Conservation (phyloP, 2,329 filamentous ascomycete species). For the Aspergillus sojae region DNA sequence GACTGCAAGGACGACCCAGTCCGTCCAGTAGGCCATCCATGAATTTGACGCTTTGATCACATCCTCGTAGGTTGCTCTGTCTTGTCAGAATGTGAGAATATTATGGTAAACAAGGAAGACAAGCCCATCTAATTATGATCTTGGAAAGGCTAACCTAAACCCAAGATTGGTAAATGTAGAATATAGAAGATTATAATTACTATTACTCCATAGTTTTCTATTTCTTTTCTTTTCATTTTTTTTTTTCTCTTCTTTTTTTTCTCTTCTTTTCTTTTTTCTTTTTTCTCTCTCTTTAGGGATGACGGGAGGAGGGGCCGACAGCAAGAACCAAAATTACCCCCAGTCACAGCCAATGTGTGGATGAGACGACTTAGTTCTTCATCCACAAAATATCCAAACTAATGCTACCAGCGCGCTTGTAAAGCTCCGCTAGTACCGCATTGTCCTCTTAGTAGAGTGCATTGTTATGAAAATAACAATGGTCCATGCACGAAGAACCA, state of each 20-base stretch:
- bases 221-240: background rate
- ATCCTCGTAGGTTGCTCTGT: background rate
- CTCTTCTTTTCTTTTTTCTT: background rate
- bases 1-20: constrained; percentile 12
- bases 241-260: background rate
- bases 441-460: background rate
- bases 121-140: too few relatives aligned
- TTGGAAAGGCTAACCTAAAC: too few relatives aligned
- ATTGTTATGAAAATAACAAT: background rate
- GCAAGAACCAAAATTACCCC: background rate
- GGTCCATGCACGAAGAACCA: constrained; percentile 28
- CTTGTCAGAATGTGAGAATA: background rate
- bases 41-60: background rate
- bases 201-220: too few relatives aligned
- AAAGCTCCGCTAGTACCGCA: constrained; percentile 7
- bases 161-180: too few relatives aligned
- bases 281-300: background rate
- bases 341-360: background rate
- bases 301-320: background rate
- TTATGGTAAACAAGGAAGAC: background rate
- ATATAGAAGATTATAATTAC: too few relatives aligned
- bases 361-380: constrained; percentile 1
- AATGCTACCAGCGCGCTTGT: constrained; percentile 22
- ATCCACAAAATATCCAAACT: constrained; percentile 14
- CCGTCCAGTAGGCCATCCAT: background rate